Base-by-base conservation (phyloP, 164 flowering plant species). In the Vitis amurensis region DNA sequence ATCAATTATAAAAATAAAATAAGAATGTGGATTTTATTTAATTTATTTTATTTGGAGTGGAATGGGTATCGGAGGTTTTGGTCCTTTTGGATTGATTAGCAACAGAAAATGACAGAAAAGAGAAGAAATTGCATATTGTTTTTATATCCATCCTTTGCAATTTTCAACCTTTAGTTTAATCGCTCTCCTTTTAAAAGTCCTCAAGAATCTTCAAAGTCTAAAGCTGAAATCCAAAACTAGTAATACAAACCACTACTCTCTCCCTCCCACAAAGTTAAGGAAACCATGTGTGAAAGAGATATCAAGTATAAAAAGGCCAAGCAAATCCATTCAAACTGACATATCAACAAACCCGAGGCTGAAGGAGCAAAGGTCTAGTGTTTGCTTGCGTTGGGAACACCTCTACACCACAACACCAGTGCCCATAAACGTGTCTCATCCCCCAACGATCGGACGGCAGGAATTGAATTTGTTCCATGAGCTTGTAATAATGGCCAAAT, bases 321-420 rank as follows among this genome's bases (percentile, higher is more conserved):
- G 70, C 68, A 78, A 81, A 84, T 81, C 82, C 86, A 82, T 78
- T 84, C 83, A 84, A 78, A 74, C 85, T 82, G 87, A 86, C 87
- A 84, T 50, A 73, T 77, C 76, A 71, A 75, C 83, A 77, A 73
- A 66, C 74, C 84, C 80, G 44, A 23, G 44, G 44, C 44, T 37
- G 44, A 6, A 23, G 27, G 27, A 23, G 44, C 44, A 37, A 6
- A 37, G 44, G 1, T 37, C 44, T 37, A 6, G 7, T 37, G 44
- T 37, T 37, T 6, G 44, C 44, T 37, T 37, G 44, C 44, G 6
- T 37, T 37, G 7, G 44, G 44, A 2, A 37, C 44, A 37, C 44
- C 44, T 37, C 44, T 37, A 37, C 44, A 37, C 44, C 44, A 37
- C 44, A 37, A 6, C 44, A 37, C 44, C 4, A 37, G 7, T 37